Base-by-base conservation (phyloP, 1,284 basidiomycete species). In the Pterula multifida region DNA sequence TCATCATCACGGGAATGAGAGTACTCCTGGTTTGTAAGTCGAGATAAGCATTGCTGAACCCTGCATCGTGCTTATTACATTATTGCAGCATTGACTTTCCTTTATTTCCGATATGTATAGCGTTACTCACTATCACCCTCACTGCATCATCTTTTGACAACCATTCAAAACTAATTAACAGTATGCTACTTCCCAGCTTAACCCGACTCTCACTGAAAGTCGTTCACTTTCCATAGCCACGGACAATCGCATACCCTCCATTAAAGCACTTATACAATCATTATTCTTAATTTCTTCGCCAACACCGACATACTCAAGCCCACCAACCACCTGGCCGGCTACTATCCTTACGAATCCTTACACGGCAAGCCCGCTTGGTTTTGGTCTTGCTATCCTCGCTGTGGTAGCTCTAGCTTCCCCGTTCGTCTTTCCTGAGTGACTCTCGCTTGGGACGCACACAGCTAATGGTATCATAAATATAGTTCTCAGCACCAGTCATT, bases 81-180 rank as follows among this genome's bases (percentile, higher is more conserved):
- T 28, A 21, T 36, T 50, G 3, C 54, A 87, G 86, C 6, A 79
- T 90, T 53, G 71, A 76, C 24, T 84, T 87, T 56, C 90, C 90
- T 0, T 61, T 80, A 45, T 57, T 80, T 35, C 67, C 46, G 21
- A 51, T 51, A 47, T 36, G 47, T 15, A 25, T 51, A 3, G 28
- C 45, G 13, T 22, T 51, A 26, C 12, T 28, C 24, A 22, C 48
- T 22, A 26, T 49, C 15, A 36, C 36, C 15, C 52, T 52, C 45
- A 68, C 80, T 21, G 78, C 82, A 12, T 58, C 78, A 9, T 57
- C 72, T 11, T 79, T 81, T 56, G 68, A 76, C 49, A 90, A 87
- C 57, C 82, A 90, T 59, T 64, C 70, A 9, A 79, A 78, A 54
- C 70, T 91, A 23, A 76, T 84, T 24, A 75, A 78, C 58, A 75